phyloP scores from a whole-genome alignment of 768 basidiomycete species.

The Lepiota brunneoincarnata region DNA sequence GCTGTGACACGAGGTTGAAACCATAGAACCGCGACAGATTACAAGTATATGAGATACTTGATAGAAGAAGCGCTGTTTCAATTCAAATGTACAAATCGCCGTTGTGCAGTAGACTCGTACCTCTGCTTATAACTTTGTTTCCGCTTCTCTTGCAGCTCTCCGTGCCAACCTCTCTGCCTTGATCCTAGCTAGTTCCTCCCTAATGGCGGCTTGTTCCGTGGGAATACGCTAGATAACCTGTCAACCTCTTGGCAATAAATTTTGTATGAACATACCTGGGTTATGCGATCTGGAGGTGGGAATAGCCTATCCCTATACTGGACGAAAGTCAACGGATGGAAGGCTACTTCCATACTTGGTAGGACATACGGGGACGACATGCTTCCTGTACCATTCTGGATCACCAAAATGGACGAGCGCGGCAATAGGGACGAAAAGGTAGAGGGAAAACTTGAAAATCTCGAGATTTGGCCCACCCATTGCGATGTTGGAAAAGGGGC shows the following conservation, averaged over 20 bases:
- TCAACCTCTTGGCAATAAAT: neutral
- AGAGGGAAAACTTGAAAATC: constrained; percentile 86
- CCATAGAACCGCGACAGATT: neutral
- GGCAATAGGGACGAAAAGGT: constrained; percentile 80
- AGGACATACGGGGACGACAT: constrained; percentile 68
- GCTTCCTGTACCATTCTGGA: constrained; percentile 78
- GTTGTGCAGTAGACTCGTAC: neutral
- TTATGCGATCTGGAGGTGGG: constrained; percentile 55
- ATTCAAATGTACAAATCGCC: neutral
- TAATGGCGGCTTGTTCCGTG: constrained; percentile 60
- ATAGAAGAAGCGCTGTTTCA: neutral
- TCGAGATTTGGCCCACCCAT: constrained; percentile 83
- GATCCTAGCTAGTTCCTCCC: constrained; percentile 70
- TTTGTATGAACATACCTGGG: constrained; percentile 35
- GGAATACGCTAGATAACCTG: constrained; percentile 48
- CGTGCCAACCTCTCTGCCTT: constrained; percentile 56
- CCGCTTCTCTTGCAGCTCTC: constrained; percentile 40
- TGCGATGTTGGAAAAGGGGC: constrained; percentile 5
- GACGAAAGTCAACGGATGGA: neutral
- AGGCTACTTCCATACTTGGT: neutral
- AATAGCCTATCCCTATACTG: constrained; percentile 77
- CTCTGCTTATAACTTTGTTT: constrained; percentile 23
- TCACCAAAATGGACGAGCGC: constrained; percentile 86
- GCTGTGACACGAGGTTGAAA: neutral
- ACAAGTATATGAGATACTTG: neutral